phyloP scores from a whole-genome alignment of 176 grass and related monocot genomes.

The Neostapfia colusana region DNA sequence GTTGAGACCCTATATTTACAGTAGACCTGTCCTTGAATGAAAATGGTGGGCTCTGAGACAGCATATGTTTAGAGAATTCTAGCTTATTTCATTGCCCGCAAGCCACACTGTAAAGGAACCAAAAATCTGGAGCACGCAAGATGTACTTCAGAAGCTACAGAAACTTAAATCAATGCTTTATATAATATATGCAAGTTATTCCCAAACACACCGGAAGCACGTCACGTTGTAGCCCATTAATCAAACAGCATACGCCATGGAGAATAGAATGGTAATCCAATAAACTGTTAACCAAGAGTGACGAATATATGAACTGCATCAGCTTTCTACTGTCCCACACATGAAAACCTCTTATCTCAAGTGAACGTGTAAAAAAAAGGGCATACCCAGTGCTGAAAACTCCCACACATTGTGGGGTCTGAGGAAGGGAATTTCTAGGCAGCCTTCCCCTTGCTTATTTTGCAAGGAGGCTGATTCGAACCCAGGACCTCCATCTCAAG shows the following conservation, averaged over 20 bases:
- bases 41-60: background rate
- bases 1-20: background rate
- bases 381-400: no score
- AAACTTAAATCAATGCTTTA: background rate
- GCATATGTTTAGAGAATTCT: background rate
- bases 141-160: background rate
- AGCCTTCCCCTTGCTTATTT: no score
- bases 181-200: background rate
- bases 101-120: background rate
- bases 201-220: background rate
- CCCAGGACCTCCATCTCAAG: no score
- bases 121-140: background rate
- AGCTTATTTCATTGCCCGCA: background rate
- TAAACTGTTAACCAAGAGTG: background rate
- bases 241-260: background rate
- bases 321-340: background rate
- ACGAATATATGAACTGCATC: background rate
- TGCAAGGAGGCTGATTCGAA: no score
- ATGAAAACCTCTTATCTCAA: no score
- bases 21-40: background rate
- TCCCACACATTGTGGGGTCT: no score
- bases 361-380: no score
- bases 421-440: no score
- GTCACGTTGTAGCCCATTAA: background rate
- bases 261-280: background rate